Evolutionary conservation across 2,329 filamentous ascomycete genomes (phyloP), one percentile per base, ranked within the genome.

Genomic region (Colletotrichum aenigma): DNA sequence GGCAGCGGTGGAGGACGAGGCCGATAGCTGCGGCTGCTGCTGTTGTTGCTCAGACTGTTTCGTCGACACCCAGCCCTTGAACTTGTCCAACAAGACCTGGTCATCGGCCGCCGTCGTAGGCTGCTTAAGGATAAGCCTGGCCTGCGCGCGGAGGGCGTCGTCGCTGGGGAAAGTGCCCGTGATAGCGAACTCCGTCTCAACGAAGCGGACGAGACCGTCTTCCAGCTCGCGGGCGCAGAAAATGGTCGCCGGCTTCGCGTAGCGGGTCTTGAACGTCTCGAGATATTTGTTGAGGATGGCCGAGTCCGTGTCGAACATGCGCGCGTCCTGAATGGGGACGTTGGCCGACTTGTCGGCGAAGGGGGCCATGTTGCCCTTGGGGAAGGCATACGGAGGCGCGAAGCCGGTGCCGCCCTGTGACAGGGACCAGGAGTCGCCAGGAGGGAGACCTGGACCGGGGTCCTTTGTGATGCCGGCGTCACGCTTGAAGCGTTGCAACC

Each of bases 401-500:
- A 92, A 91, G 4, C 90, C 90, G 0, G 88, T 86, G 7, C 89
- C 89, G 28, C 90, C 89, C 55, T 88, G 86, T n/a, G 83, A 80
- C 3, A 88, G 77, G 61, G 85, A 85, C 90, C 90, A 91, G 0
- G 84, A 81, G 8, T 81, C 76, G 28, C 81, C 83, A 3, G 80
- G 77, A 0, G 86, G 84, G 0, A 92, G 84, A 3, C 90, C 90
- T 0, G 90, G 90, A 0, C 90, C 89, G 6, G 85, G 82, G 12
- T 86, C 84, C n/a, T 85, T 81, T 1, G 89, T 81, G 34, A 93
- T 88, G 21, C 90, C 90, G 1, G 85, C 86, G 64, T 91, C 87
- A 13, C 90, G 87, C 81, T 93, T 93, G 84, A 93, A 93, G 60
- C 91, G 88, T 71, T 88, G 86, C 15, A 93, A 86, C 91, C 91